Conservation (phyloP, 1,139 yeast genomes). For the Geotrichum restrictum region DNA sequence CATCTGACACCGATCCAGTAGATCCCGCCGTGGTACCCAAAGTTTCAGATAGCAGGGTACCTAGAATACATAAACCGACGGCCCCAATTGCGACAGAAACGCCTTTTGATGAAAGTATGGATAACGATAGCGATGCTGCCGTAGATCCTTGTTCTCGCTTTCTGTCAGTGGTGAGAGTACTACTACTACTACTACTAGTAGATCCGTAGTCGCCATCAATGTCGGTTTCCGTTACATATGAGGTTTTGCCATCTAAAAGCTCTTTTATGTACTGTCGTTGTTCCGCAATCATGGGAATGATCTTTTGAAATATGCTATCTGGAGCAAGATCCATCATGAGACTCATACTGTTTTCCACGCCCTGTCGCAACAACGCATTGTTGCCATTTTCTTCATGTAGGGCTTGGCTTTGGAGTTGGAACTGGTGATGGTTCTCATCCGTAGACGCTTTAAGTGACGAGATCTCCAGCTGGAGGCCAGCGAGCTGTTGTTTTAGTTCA, state of each 20-base stretch:
- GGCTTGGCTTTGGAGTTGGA: neutral
- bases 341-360: neutral
- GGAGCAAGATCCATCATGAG: slow-evolving; percentile 11
- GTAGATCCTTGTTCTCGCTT: too few species aligned
- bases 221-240: neutral
- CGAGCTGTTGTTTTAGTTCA: slow-evolving; percentile 13
- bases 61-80: slow-evolving; percentile 4
- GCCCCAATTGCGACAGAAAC: slow-evolving; percentile 1
- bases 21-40: neutral
- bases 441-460: slow-evolving; percentile 7
- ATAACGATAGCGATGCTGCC: too few species aligned
- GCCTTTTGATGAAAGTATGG: neutral
- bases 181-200: too few species aligned
- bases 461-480: slow-evolving; percentile 12
- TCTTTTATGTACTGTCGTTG: slow-evolving; percentile 17
- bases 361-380: neutral
- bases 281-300: slow-evolving; percentile 18
- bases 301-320: slow-evolving; percentile 14
- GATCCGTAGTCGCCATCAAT: neutral
- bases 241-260: slow-evolving; percentile 11
- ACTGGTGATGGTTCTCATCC: slow-evolving; percentile 7
- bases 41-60: neutral
- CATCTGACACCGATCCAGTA: neutral
- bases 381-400: neutral
- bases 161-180: too few species aligned